phyloP scores from a whole-genome alignment of 768 basidiomycete species.

The Boletus tomentosulus region DNA sequence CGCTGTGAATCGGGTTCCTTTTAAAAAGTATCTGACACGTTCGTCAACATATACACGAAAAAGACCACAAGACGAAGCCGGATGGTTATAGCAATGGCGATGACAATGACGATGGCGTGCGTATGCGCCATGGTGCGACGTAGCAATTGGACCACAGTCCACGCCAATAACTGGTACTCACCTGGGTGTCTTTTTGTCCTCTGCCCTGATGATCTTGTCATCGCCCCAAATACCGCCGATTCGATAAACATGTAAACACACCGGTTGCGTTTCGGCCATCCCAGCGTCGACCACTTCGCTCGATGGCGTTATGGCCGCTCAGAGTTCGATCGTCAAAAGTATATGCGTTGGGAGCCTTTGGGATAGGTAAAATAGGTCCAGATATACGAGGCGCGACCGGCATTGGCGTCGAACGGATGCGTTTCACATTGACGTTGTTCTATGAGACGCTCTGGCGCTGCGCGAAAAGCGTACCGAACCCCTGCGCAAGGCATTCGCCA shows the following conservation, averaged over 20 bases:
- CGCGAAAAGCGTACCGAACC: background rate
- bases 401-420: background rate
- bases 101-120: background rate
- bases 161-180: slow-evolving; percentile 6
- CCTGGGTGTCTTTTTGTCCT: slow-evolving; percentile 25
- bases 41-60: background rate
- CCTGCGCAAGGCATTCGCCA: background rate
- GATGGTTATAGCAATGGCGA: background rate
- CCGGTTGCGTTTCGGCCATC: slow-evolving; percentile 5
- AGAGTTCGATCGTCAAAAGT: background rate
- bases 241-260: slow-evolving; percentile 28
- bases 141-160: background rate
- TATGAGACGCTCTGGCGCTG: background rate
- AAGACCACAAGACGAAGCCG: too few relatives aligned
- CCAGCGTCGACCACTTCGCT: background rate
- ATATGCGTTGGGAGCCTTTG: background rate
- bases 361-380: background rate
- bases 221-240: slow-evolving; percentile 27
- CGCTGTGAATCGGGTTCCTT: slow-evolving; percentile 10
- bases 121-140: background rate
- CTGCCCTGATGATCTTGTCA: slow-evolving; percentile 25
- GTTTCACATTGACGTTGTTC: slow-evolving; percentile 1
- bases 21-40: slow-evolving; percentile 23
- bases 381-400: background rate
- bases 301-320: background rate